Evolutionary conservation across 768 basidiomycete species (phyloP).

Genomic region (Rhizopogon rudus): DNA sequence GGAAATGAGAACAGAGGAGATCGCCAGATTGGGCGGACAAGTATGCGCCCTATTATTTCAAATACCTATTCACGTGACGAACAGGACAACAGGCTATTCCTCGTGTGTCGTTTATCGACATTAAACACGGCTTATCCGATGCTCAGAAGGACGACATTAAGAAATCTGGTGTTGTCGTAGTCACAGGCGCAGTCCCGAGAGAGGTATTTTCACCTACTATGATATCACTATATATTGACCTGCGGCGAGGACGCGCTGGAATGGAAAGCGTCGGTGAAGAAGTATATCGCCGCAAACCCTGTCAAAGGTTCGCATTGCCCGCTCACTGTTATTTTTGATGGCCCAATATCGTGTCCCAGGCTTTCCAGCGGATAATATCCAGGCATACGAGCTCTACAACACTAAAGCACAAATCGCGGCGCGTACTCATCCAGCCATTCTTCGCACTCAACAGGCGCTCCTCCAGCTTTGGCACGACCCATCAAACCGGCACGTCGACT

Average conservation of each 20-base stretch:
- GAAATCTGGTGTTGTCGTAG: slow-evolving; percentile 48
- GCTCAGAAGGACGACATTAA: slow-evolving; percentile 41
- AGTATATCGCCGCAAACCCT: slow-evolving; percentile 50
- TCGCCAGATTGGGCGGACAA: slow-evolving; percentile 40
- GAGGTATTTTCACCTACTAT: slow-evolving; percentile 33
- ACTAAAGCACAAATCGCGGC: slow-evolving; percentile 58
- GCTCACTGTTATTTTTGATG: not conserved
- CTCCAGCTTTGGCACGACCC: slow-evolving; percentile 54
- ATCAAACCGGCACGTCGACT: slow-evolving; percentile 35
- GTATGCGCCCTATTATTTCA: slow-evolving; percentile 26
- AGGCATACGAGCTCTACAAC: slow-evolving; percentile 75
- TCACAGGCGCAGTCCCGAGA: slow-evolving; percentile 52
- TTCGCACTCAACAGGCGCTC: slow-evolving; percentile 53
- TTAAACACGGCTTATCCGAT: slow-evolving; percentile 43
- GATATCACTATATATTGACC: slow-evolving; percentile 5
- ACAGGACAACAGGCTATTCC: slow-evolving; percentile 42
- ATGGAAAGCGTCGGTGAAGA: slow-evolving; percentile 53
- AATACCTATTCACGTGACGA: not conserved
- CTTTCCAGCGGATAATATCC: slow-evolving; percentile 61
- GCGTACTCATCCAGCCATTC: slow-evolving; percentile 56
- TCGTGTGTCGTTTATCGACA: slow-evolving; percentile 37
- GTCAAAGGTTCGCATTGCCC: slow-evolving; percentile 38
- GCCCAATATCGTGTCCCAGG: slow-evolving; percentile 32
- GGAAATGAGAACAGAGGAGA: slow-evolving; percentile 39
- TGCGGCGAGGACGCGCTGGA: slow-evolving; percentile 44